Evolutionary conservation across 176 grass and related monocot species (phyloP).

Genomic region (Cenchrus fungigraminus): DNA sequence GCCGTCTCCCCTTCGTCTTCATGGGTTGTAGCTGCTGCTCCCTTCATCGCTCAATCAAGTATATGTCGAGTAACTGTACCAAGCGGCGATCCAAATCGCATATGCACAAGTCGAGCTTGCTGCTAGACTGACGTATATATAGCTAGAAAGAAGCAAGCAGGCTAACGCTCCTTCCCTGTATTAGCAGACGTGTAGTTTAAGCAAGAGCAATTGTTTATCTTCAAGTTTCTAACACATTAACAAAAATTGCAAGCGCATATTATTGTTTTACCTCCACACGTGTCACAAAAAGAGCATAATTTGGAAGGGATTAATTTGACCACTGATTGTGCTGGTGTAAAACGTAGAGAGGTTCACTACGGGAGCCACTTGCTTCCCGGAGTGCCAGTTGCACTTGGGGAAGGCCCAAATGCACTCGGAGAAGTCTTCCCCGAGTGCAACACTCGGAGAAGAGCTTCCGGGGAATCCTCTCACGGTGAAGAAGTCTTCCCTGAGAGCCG

Average conservation of each 20-base stretch:
- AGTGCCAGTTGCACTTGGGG: no score
- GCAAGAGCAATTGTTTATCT: neutral
- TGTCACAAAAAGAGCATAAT: no score
- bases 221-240: neutral
- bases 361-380: no score
- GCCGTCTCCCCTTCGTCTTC: neutral
- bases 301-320: no score
- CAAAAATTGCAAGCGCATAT: neutral
- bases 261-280: neutral
- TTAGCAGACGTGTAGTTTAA: neutral
- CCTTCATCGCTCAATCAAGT: neutral
- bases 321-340: no score
- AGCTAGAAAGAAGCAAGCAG: neutral
- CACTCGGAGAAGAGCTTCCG: no score
- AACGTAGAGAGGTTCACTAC: no score
- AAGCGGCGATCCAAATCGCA: neutral
- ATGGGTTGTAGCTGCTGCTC: neutral
- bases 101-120: neutral
- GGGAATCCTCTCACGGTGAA: no score
- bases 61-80: no score
- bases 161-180: neutral
- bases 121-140: neutral
- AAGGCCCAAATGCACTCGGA: no score
- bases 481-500: no score
- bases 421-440: no score